These are phyloP conservation scores for Fagus crenata DNA, from an alignment of 306 rosid species.

Conservation along the genomic window DNA sequence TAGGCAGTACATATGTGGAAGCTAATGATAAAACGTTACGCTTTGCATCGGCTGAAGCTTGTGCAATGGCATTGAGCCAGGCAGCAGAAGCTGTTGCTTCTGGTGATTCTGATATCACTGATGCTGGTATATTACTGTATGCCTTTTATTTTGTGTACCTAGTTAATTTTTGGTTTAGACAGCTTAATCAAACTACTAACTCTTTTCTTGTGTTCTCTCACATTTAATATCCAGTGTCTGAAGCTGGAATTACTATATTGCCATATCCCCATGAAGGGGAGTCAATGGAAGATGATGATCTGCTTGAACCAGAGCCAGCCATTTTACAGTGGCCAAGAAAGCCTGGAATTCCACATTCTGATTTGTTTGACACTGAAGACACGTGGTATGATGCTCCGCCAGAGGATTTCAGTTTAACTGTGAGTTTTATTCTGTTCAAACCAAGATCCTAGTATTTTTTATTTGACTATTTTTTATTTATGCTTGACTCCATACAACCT, in stretches of 20 bases:
- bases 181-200: not conserved
- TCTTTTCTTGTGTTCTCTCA: constrained; percentile 18
- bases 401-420: constrained; percentile 75
- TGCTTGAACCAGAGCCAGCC: constrained; percentile 48
- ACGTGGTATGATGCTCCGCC: constrained; percentile 86
- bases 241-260: constrained; percentile 74
- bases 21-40: constrained; percentile 46
- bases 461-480: constrained; percentile 10
- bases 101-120: constrained; percentile 49
- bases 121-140: constrained; percentile 62
- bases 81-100: constrained; percentile 77
- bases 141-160: constrained; percentile 4
- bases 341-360: constrained; percentile 49
- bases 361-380: constrained; percentile 68
- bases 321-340: constrained; percentile 65
- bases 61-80: constrained; percentile 69
- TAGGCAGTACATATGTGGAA: constrained; percentile 16
- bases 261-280: constrained; percentile 50
- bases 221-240: constrained; percentile 55
- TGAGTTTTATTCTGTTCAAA: constrained; percentile 34
- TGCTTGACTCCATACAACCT: not conserved
- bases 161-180: constrained; percentile 24
- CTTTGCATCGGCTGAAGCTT: constrained; percentile 73
- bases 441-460: not conserved
- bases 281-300: constrained; percentile 34